These are phyloP conservation scores for Pseudotsuga menziesii DNA, from an alignment of 75 land plant genomes.

Conservation along the genomic window DNA sequence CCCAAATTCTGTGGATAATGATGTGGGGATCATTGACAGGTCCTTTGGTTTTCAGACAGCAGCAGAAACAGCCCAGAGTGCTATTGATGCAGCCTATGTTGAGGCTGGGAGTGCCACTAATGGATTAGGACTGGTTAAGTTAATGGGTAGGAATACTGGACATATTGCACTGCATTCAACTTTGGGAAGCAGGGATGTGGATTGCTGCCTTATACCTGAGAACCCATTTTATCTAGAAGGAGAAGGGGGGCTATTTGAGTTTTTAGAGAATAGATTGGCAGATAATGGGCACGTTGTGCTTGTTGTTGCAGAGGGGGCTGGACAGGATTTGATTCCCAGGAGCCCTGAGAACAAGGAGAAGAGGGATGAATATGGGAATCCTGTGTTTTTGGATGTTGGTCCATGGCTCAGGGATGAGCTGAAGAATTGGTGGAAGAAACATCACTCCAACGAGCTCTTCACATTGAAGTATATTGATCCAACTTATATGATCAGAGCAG, in stretches of 20 bases:
- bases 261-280: conserved; percentile 47
- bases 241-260: conserved; percentile 63
- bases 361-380: conserved; percentile 74
- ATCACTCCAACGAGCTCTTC: conserved; percentile 58
- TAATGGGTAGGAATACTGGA: conserved; percentile 81
- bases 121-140: conserved; percentile 77
- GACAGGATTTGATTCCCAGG: conserved; percentile 66
- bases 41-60: conserved; percentile 87
- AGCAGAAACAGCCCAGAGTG: conserved; percentile 70
- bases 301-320: conserved; percentile 84
- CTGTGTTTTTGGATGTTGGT: conserved; percentile 60
- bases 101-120: conserved; percentile 84
- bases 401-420: conserved; percentile 60
- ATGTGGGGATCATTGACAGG: conserved; percentile 75
- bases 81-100: conserved; percentile 63
- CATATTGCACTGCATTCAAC: conserved; percentile 81
- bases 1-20: conserved; percentile 87
- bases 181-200: conserved; percentile 74
- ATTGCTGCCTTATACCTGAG: conserved; percentile 81
- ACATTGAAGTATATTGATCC: conserved; percentile 93
- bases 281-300: conserved; percentile 76
- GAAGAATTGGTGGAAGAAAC: conserved; percentile 68
- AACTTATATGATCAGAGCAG: conserved; percentile 90
- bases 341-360: conserved; percentile 26
- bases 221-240: conserved; percentile 60